Conservation (phyloP, 441 rosid genomes). For the Aquilaria agallochum region DNA sequence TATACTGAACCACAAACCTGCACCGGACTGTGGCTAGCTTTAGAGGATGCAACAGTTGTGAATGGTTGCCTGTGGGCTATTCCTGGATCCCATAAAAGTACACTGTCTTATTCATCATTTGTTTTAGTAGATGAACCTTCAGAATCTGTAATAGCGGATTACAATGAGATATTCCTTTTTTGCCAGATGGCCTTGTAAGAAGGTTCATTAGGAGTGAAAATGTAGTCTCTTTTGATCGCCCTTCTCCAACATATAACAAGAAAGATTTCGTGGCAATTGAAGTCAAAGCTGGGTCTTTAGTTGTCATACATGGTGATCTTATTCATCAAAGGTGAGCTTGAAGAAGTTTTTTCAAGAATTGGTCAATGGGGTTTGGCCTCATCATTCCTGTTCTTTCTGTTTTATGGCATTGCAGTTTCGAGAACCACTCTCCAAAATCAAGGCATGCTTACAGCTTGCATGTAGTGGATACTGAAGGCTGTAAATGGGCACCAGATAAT, state of each 20-base stretch:
- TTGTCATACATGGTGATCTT: constrained; percentile 85
- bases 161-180: constrained; percentile 10
- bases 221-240: constrained; percentile 76
- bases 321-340: constrained; percentile 78
- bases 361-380: constrained; percentile 3
- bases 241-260: constrained; percentile 72
- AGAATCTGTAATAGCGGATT: constrained; percentile 5
- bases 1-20: constrained; percentile 90
- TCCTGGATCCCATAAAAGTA: constrained; percentile 95
- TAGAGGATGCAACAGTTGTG: constrained; percentile 77
- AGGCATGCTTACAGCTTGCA: constrained; percentile 98
- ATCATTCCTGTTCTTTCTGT: constrained; percentile 2
- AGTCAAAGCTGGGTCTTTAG: constrained; percentile 91
- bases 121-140: not conserved
- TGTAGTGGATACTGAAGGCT: constrained; percentile 88
- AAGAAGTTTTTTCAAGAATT: constrained; percentile 5
- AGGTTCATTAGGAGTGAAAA: constrained; percentile 77
- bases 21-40: constrained; percentile 92
- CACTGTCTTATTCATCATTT: constrained; percentile 2
- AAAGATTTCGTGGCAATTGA: constrained; percentile 83
- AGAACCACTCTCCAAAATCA: constrained; percentile 79
- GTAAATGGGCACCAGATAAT: constrained; percentile 87
- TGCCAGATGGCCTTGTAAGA: constrained; percentile 82
- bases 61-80: constrained; percentile 99
- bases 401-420: constrained; percentile 49